These are phyloP conservation scores for Mycena latifolia DNA, from an alignment of 768 basidiomycete genomes.

Conservation along the genomic window DNA sequence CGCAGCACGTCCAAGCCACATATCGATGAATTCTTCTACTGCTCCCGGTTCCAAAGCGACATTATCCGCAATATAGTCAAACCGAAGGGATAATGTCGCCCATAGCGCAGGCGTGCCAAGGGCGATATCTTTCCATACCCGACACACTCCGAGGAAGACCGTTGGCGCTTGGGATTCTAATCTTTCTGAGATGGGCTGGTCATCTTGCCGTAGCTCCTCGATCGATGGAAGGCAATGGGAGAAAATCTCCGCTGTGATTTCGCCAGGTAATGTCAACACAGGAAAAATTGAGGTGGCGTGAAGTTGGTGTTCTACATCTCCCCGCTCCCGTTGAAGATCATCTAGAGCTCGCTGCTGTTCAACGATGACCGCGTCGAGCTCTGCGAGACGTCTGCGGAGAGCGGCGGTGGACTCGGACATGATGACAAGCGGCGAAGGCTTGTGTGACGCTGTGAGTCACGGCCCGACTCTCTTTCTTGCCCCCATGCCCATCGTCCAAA, in stretches of 20 bases:
- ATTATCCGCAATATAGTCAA: background rate
- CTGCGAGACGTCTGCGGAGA: slow-evolving; percentile 2
- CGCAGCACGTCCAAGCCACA: slow-evolving; percentile 10
- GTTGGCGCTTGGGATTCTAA: background rate
- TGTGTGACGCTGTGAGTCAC: background rate
- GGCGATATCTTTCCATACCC: background rate
- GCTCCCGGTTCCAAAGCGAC: background rate
- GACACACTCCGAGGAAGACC: background rate
- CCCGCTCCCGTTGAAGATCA: background rate
- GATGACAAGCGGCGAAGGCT: background rate
- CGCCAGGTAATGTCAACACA: background rate
- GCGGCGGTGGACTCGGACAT: background rate
- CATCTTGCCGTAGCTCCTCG: background rate
- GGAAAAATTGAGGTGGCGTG: background rate
- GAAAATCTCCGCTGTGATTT: background rate
- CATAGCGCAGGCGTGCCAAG: background rate
- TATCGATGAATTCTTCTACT: background rate
- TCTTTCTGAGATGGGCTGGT: background rate
- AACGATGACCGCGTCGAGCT: background rate
- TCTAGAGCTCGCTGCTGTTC: background rate
- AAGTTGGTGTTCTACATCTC: background rate
- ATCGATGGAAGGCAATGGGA: background rate
- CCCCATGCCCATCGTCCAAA: background rate
- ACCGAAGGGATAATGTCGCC: background rate
- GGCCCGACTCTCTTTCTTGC: too few species aligned